Percentiles rank a stretch among this genome's conserved stretches.
These are phyloP conservation scores for Aspergillus eucalypticola DNA, from an alignment of 2,329 filamentous ascomycete species.

Conservation along the genomic window DNA sequence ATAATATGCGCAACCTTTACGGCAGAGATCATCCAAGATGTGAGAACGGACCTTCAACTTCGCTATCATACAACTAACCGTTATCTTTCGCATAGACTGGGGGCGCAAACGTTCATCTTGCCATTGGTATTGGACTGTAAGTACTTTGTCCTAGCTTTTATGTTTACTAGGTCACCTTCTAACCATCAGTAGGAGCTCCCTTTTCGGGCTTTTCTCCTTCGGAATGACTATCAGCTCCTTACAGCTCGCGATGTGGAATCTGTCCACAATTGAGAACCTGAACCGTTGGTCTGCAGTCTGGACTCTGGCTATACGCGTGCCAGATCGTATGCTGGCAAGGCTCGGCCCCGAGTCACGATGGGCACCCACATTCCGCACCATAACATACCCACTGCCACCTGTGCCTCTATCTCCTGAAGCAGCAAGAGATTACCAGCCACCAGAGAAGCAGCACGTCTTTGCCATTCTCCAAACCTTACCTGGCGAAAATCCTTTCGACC, in stretches of 20 bases:
- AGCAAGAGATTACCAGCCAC: constrained; percentile 18
- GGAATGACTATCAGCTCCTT: constrained; percentile 75
- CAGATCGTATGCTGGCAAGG: constrained; percentile 43
- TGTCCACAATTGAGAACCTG: constrained; percentile 82
- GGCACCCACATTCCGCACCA: constrained; percentile 39
- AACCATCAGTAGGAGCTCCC: constrained; percentile 48
- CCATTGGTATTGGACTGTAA: constrained; percentile 65
- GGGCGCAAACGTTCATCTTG: constrained; percentile 60
- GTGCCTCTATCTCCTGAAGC: constrained; percentile 18
- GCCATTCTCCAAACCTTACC: constrained; percentile 72
- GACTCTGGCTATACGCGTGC: constrained; percentile 73
- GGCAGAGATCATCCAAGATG: constrained; percentile 53
- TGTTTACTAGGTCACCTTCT: background rate
- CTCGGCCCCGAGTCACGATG: constrained; percentile 39
- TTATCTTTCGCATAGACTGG: constrained; percentile 30
- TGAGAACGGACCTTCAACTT: constrained; percentile 25
- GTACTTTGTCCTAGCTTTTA: too few relatives aligned
- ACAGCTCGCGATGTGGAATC: constrained; percentile 69
- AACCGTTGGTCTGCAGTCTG: constrained; percentile 62
- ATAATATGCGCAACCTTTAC: constrained; percentile 66
- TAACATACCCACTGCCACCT: constrained; percentile 43
- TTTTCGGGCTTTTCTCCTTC: constrained; percentile 79
- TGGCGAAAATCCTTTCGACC: constrained; percentile 83
- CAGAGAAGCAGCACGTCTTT: constrained; percentile 65
- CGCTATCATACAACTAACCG: constrained; percentile 7